phyloP scores from a whole-genome alignment of 257 asterid species.

The Gentiana macrophylla region DNA sequence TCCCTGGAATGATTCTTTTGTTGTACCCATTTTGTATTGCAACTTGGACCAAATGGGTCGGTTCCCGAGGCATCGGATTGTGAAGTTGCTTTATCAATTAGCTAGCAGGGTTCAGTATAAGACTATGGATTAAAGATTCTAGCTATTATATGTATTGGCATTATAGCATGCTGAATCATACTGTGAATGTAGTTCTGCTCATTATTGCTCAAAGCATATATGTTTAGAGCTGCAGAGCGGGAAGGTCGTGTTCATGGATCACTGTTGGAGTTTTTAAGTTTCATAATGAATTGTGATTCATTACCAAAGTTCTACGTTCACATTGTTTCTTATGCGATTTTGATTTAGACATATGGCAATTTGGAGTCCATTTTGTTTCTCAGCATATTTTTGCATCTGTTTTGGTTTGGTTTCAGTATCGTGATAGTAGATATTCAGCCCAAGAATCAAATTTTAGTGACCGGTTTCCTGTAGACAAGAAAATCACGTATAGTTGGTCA shows the following conservation, averaged over 20 bases:
- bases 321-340: neutral
- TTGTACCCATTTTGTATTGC: no score
- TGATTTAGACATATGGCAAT: no score
- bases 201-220: neutral
- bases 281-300: neutral
- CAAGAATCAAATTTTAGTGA: no score
- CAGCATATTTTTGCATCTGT: neutral
- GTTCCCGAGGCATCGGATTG: neutral
- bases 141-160: neutral
- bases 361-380: no score
- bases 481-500: conserved; percentile 87
- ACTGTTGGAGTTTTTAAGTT: neutral
- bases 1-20: no score
- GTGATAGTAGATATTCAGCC: neutral
- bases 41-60: neutral
- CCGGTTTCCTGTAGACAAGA: conserved; percentile 46
- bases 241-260: neutral
- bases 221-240: neutral
- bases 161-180: neutral
- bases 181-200: no score
- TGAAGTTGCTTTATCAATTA: neutral
- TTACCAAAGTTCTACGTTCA: neutral
- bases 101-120: neutral
- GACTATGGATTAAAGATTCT: no score
- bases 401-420: neutral